Evolutionary conservation across 2,329 filamentous ascomycete species (phyloP), one percentile per base, ranked within the genome.

Genomic region (Colletotrichum sp.): DNA sequence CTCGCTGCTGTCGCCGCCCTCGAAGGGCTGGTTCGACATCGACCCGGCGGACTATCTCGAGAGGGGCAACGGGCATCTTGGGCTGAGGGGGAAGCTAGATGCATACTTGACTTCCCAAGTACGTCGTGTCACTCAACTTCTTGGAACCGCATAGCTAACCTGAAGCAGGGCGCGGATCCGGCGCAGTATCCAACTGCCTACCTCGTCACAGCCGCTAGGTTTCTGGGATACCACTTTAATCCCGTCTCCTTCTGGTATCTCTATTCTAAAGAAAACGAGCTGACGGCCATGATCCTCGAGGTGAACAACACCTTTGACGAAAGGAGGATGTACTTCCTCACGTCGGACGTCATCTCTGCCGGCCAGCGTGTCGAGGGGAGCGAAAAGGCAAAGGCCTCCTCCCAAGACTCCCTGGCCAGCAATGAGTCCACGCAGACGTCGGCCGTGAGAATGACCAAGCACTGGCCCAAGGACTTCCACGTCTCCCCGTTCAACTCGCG

Each of bases 171-270:
- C 15, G 85, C 92, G n/a, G 86, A 92, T 74, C 90, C 91, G 66
- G 81, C 86, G 3, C 85, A 88, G 62, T 96, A 94, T 84, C 90
- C 92, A 13, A 88, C 92, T 79, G 93, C 92, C 1, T 95, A 95
- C 79, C 86, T 96, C 6, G 87, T 95, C 26, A 96, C 94, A 3
- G 93, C 93, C 5, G 91, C 94, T 7, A 89, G 89, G 34, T 93
- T 95, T 76, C 82, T 95, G 8, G 92, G 93, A 5, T 94, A 94
- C 80, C 90, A 91, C 26, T 95, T 95, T 84, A 96, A 95, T 79
- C 93, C 93, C 0, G 92, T 94, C 4, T 95, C 93, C 0, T 94
- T 96, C 80, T 96, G 94, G 93, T 95, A 95, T 78, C 88, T 96
- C 4, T 96, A 96, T 81, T 89, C 92, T 15, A 78, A 84, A 1